Conservation (phyloP, 192 early-diverging fungal genomes). For the Backusella parvicylindrica region DNA sequence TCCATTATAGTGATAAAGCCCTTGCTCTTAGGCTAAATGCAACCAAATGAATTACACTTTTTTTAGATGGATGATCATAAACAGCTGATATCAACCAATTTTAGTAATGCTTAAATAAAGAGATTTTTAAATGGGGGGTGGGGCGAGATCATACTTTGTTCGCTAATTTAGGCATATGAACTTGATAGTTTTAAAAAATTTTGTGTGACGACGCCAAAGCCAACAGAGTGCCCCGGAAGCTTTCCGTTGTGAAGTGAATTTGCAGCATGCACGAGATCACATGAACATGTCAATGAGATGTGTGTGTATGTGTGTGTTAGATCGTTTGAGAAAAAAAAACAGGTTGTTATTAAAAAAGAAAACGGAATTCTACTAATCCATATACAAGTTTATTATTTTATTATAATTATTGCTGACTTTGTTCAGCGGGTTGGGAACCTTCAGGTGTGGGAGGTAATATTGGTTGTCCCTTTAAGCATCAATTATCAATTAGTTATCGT, state of each 20-base stretch:
- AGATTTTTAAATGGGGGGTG: neutral
- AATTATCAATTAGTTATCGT: neutral
- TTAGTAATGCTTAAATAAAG: neutral
- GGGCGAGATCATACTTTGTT: conserved; percentile 3
- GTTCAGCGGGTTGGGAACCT: neutral
- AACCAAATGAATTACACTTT: neutral
- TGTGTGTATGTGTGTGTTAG: too few relatives aligned
- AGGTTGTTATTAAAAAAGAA: neutral
- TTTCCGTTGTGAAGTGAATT: conserved; percentile 5
- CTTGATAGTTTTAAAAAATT: neutral
- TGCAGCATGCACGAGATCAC: conserved; percentile 1
- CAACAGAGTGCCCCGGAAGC: conserved; percentile 3
- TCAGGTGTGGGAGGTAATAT: neutral
- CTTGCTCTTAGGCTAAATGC: neutral
- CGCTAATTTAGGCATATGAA: conserved; percentile 1
- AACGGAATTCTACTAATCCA: neutral
- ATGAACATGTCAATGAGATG: neutral
- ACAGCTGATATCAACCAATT: neutral
- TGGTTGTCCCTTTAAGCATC: conserved; percentile 11
- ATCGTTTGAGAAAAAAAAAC: neutral
- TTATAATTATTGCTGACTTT: neutral
- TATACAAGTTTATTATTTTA: neutral
- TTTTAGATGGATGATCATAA: conserved; percentile 3
- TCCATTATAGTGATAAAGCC: neutral
- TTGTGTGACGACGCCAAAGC: conserved; percentile 4